Evolutionary conservation across 768 basidiomycete genomes (phyloP).

Genomic region (Obba rivulosa): DNA sequence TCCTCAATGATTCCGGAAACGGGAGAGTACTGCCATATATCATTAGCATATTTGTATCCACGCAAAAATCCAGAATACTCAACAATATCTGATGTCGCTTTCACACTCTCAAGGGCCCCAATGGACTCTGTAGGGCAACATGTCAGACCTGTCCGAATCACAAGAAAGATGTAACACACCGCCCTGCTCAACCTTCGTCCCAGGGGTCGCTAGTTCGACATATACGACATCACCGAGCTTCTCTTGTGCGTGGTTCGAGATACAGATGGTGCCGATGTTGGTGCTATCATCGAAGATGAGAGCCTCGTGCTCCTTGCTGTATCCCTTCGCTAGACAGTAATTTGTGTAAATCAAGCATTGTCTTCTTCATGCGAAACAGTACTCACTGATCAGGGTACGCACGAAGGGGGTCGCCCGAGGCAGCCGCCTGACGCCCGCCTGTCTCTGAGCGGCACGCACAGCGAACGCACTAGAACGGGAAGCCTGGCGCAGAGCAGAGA

Average conservation of each 20-base stretch:
- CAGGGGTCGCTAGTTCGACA: conserved; percentile 78
- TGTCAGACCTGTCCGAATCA: background rate
- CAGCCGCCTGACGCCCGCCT: conserved; percentile 15
- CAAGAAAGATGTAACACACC: conserved; percentile 45
- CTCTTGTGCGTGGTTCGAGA: conserved; percentile 90
- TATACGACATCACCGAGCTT: conserved; percentile 95
- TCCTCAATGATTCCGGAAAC: conserved; percentile 79
- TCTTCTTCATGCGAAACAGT: background rate
- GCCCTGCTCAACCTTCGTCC: conserved; percentile 58
- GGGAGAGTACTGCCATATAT: conserved; percentile 70
- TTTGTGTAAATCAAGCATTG: too few species aligned
- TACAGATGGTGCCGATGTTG: conserved; percentile 72
- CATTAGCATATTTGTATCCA: conserved; percentile 3
- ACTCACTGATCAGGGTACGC: conserved; percentile 62
- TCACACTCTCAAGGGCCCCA: conserved; percentile 94
- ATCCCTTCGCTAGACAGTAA: conserved; percentile 59
- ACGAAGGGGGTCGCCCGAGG: conserved; percentile 26
- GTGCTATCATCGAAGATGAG: conserved; percentile 74
- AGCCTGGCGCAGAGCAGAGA: conserved; percentile 25
- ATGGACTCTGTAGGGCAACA: conserved; percentile 53
- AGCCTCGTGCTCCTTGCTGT: conserved; percentile 85
- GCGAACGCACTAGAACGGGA: conserved; percentile 23
- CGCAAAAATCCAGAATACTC: conserved; percentile 19
- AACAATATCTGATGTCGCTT: conserved; percentile 94
- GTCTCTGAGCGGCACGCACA: conserved; percentile 21